Base-by-base conservation (phyloP, 208 protist genomes). In the Crithidia thermophila region DNA sequence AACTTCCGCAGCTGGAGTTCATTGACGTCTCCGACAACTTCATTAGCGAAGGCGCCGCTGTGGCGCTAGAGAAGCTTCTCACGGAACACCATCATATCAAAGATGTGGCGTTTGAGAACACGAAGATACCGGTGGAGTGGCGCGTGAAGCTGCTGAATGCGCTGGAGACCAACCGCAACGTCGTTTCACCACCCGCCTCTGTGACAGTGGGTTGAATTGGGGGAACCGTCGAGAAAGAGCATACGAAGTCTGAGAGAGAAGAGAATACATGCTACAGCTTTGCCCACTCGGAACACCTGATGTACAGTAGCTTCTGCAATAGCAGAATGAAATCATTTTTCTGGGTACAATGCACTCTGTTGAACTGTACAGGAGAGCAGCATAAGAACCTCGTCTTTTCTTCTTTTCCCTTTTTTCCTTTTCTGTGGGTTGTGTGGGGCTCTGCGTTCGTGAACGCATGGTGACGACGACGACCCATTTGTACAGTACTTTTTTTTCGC, bases 11-110 rank as follows among this genome's bases (percentile, higher is more conserved):
- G 1, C 52, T 97, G 0, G 65, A 74, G 49, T 77, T 75, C 49
- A 84, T 97, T 42, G 83, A 97, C 47, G 37, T 97, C 1, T 95
- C 89, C 0, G 85, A 91, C 55, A 98, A 98, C 73, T 96, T 85
- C 56, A 95, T 98, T 50, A 96, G 90, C 55, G 82, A 91, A 20
- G 90, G 89, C 21, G 94, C 88, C n/a, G 91, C 79, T 3, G 67
- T 82, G 13, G 60, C 65, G 1, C 77, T 97, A 1, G 66, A 82
- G 11, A 51, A 36, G 28, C 77, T 97, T 7, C 72, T 96, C 10
- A 50, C 71, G 23, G 69, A 72, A 1, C 93, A 96, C 57, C 69
- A 40, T 8, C 75, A 76, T 27, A 82, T 97, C 20, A 74, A 77
- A 40, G 81, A 82, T 13, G 53, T 97, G 7, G 81, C 60, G 1